phyloP scores from a whole-genome alignment of 2,329 filamentous ascomycete genomes.

The Thermothelomyces thermophilus region DNA sequence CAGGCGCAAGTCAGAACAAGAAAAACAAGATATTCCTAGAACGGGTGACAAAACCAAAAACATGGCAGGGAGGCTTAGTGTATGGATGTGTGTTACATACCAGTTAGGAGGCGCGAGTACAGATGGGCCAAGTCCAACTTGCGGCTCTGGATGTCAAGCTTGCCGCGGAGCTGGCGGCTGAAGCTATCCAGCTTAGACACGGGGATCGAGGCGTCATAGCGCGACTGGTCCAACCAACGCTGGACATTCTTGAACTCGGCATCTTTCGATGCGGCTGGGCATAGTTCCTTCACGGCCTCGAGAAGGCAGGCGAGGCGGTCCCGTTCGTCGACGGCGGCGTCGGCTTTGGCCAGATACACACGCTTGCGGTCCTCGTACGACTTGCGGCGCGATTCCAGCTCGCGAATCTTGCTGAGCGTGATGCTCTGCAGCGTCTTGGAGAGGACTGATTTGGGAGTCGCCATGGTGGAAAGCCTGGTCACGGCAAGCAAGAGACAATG shows the following conservation, averaged over 20 bases:
- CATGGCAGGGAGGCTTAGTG: neutral
- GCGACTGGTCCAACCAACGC: conserved; percentile 32
- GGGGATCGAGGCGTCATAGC: conserved; percentile 33
- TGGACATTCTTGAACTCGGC: conserved; percentile 28
- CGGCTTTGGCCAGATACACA: conserved; percentile 32
- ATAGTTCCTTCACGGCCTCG: conserved; percentile 22
- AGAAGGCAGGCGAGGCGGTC: conserved; percentile 22
- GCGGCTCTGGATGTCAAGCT: conserved; percentile 32
- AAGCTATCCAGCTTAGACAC: conserved; percentile 29
- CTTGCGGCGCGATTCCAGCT: conserved; percentile 27
- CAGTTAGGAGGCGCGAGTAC: conserved; percentile 33
- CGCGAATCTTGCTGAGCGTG: conserved; percentile 28
- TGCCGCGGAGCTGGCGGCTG: conserved; percentile 28
- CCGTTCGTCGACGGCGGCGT: conserved; percentile 15
- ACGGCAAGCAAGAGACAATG: neutral
- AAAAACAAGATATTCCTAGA: neutral
- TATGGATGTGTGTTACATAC: conserved; percentile 3
- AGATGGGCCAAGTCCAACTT: conserved; percentile 31
- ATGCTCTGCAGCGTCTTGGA: conserved; percentile 29
- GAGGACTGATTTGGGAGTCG: conserved; percentile 23
- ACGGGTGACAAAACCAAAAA: too few relatives aligned
- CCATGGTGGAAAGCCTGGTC: conserved; percentile 14
- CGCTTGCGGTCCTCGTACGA: conserved; percentile 35
- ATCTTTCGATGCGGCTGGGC: conserved; percentile 14
- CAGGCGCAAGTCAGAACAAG: neutral